phyloP scores from a whole-genome alignment of 164 flowering plant genomes.

The Umbilicus rupestris region DNA sequence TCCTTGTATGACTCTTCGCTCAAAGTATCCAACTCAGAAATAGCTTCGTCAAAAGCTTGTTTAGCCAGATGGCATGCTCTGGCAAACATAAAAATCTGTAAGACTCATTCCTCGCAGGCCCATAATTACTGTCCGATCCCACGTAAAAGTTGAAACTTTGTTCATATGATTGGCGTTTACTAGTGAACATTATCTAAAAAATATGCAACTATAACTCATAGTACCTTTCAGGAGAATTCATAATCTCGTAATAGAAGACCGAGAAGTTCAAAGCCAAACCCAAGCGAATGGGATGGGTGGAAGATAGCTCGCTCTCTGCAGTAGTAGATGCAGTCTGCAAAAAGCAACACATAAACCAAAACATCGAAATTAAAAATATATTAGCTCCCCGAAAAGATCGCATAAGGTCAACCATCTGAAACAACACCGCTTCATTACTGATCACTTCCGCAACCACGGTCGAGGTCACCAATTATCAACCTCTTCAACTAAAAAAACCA shows the following conservation, averaged over 20 bases:
- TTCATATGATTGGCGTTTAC: no score
- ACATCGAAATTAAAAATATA: background rate
- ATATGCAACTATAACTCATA: no score
- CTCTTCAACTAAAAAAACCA: no score
- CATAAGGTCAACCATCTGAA: background rate
- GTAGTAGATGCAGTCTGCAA: conserved; percentile 1
- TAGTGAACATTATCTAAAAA: no score
- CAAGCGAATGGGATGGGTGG: conserved; percentile 4
- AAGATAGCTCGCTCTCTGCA: background rate
- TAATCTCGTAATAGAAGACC: background rate
- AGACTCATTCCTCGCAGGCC: background rate
- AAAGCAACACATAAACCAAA: background rate
- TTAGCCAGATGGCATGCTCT: background rate
- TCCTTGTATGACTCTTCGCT: background rate
- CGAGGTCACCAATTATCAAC: no score
- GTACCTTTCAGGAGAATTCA: conserved; percentile 6
- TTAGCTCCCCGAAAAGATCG: background rate
- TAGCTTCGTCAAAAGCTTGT: conserved; percentile 5
- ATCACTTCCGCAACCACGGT: no score
- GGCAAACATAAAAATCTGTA: background rate
- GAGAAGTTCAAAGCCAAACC: conserved; percentile 6
- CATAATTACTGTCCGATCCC: background rate
- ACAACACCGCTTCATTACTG: background rate
- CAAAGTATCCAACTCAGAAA: background rate
- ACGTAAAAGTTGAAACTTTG: background rate